These are phyloP conservation scores for Curvularia hawaiiensis DNA, from an alignment of 2,329 filamentous ascomycete species.

Conservation along the genomic window DNA sequence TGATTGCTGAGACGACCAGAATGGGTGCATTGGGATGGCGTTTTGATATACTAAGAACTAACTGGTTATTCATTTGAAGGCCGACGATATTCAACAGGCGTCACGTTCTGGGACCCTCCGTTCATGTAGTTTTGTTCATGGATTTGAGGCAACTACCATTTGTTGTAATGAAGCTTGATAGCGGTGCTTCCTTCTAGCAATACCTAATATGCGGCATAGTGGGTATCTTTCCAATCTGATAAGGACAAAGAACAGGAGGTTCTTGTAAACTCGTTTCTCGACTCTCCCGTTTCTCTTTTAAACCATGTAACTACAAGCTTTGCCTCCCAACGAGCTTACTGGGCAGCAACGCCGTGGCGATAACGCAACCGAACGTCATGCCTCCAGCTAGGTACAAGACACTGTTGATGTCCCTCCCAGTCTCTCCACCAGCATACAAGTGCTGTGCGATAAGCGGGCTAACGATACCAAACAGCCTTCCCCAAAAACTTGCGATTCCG, in stretches of 20 bases:
- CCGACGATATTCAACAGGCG: not conserved
- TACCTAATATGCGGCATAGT: not conserved
- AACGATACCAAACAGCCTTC: slow-evolving; percentile 62
- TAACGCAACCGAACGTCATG: slow-evolving; percentile 58
- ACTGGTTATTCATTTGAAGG: not conserved
- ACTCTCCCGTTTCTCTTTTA: not conserved
- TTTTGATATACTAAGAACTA: not conserved
- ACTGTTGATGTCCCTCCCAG: slow-evolving; percentile 52
- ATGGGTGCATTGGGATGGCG: slow-evolving; percentile 7
- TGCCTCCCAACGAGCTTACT: slow-evolving; percentile 40
- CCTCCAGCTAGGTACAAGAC: slow-evolving; percentile 63
- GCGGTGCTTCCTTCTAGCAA: not conserved
- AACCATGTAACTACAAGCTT: slow-evolving; percentile 9
- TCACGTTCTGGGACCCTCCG: not conserved
- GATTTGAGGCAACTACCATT: not conserved
- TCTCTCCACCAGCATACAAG: slow-evolving; percentile 36
- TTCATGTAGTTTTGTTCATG: not conserved
- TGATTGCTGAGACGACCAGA: slow-evolving; percentile 16
- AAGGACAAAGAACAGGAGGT: not conserved
- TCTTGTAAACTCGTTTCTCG: not conserved
- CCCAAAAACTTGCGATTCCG: slow-evolving; percentile 64
- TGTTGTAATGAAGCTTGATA: not conserved
- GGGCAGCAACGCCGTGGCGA: slow-evolving; percentile 58
- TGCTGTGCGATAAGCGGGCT: slow-evolving; percentile 62
- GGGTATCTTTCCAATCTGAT: slow-evolving; percentile 6